Base-by-base conservation (phyloP, 169 alveolate genomes). In the Eimeria necatrix region DNA sequence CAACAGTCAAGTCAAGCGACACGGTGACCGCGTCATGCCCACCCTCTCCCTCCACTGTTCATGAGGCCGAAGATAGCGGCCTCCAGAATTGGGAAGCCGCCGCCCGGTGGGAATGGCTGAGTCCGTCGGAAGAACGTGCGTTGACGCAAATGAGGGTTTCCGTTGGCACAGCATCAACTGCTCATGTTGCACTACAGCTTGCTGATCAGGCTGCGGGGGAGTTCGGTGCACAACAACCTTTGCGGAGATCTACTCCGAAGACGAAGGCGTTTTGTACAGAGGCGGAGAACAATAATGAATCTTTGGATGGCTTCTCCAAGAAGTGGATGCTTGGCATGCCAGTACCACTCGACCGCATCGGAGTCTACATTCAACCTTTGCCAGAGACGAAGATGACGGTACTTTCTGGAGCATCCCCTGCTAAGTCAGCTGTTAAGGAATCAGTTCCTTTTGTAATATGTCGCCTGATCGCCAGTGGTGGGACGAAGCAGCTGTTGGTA, bases 261-360 rank as follows among this genome's bases (percentile, higher is more conserved):
- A 51, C 0, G n/a, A 18, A 51, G 22, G 7, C 52, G 10, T 52
- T n/a, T 59, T 73, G 24, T 71, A 6, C 32, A 4, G 91, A 12
- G 32, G 20, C 20, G 26, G 46, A 56, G 49, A 24, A 51, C 59
- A 12, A 3, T 14, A 68, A 24, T 32, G 78, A 59, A 41, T 16
- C n/a, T 22, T 73, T 0, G 26, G 91, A 12, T 1, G 91, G 56
- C 22, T 52, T 49, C 78, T 84, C 16, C 91, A 52, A 59, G 56
- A 73, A 56, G 52, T 84, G 91, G 91, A 84, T 53, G 59, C 91
- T 84, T 41, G 56, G 59, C n/a, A 52, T 56, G 76, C 91, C 95
- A 26, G 95, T 91, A n/a, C 95, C 95, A 0, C 76, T 91, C 48
- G 95, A 91, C 56, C 70, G 95, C 8, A 90, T 91, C 56, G 95